Evolutionary conservation across 2,329 filamentous ascomycete genomes (phyloP), one percentile per base, ranked within the genome.

Genomic region (Neonectria magnoliae): DNA sequence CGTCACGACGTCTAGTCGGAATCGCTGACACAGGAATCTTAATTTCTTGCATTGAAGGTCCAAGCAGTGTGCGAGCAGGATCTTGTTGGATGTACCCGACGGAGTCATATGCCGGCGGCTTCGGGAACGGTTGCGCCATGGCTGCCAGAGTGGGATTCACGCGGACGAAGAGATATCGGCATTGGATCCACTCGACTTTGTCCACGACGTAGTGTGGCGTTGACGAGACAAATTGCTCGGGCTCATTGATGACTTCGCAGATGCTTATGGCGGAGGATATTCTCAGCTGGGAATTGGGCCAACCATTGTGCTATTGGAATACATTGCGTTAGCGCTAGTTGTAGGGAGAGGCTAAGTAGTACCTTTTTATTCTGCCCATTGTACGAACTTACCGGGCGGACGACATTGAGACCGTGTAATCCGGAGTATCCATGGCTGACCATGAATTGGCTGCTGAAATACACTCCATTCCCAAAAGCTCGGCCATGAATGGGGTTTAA

Each of bases 121-220:
- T 60, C 2, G 65, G 66, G 7, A 69, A 66, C 16, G 68, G 62
- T 18, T 65, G 59, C 3, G 44, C 18, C 5, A 47, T 50, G 0
- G 70, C 65, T 41, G 60, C 44, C 1, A 13, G 1, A 1, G 57
- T 61, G n/a, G 71, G 68, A 1, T 62, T 14, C 3, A 75, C 71
- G 14, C 69, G 57, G 20, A 83, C 88, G 69, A 97, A 92, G 2
- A 98, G 83, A 77, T 97, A 97, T 47, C 94, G 87, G 27, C 93
- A 94, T 74, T 97, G 93, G 64, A 97, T 94, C 94, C 94, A 98
- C 73, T 97, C 91, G 10, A 91, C 80, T 48, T 93, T 83, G 27
- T 86, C 76, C 1, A 97, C 89, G 9, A 97, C 94, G 51, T 92
- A 89, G 78, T 90, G 88, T 0, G 90, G 90, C 0, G 0, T 68